Evolutionary conservation across 2,329 filamentous ascomycete species (phyloP), one percentile per base, ranked within the genome.

Genomic region (Sarocladium kiliense): DNA sequence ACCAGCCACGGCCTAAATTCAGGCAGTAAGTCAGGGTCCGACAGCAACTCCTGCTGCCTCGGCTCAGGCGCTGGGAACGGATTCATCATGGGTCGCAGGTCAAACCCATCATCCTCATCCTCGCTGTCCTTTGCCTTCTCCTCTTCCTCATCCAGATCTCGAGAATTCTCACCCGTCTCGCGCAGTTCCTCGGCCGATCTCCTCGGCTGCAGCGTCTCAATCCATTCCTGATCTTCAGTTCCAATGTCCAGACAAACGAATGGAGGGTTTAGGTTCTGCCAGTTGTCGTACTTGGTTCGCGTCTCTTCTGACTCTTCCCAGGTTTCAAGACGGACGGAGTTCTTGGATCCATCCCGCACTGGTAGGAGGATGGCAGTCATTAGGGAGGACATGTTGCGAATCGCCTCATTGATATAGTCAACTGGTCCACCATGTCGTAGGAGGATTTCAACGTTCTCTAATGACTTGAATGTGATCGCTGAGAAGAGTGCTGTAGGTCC

Each of bases 1-100:
- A 32, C 30, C 30, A 32, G 12, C 36, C 36, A 39, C 5, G 36
- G 36, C 36, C n/a, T 39, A 16, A 39, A 39, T 16, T 39, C 36
- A n/a, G 36, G 36, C 36, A 39, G n/a, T 19, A 39, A n/a, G n/a
- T 39, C 36, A 16, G 36, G 36, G n/a, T 39, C 36, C 36, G 36
- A 39, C 36, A 5, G 7, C 36, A 39, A 16, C 6, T 16, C 5
- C n/a, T 6, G 7, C 7, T n/a, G 36, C n/a, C 36, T 39, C n/a
- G 36, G 36, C 16, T 39, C 36, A 9, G 36, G n/a, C 36, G 36
- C 36, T 10, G 36, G 36, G 16, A 39, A 39, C 36, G 36, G 36
- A 39, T n/a, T 39, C 36, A 39, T 39, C 36, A 39, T 25, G 41
- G 9, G 30, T 56, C 53, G 61, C 59, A 45, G 60, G 58, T 30